phyloP scores from a whole-genome alignment of 2,329 filamentous ascomycete species.

The Juglanconis oblonga region DNA sequence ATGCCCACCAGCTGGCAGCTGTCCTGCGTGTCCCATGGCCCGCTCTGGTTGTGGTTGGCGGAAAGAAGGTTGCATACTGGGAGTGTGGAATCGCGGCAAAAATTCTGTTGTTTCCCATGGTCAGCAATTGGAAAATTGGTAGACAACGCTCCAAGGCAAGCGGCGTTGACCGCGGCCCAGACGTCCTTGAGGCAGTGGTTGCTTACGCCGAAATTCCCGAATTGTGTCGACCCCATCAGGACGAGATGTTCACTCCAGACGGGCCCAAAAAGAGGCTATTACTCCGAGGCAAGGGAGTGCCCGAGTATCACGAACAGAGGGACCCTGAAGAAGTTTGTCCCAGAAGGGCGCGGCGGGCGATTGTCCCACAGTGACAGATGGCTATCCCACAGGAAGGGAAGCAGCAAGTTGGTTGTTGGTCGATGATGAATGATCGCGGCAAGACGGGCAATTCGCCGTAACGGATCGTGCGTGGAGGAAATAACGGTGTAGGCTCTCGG shows the following conservation, averaged over 20 bases:
- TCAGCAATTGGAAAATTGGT: slow-evolving; percentile 23
- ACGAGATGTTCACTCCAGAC: slow-evolving; percentile 22
- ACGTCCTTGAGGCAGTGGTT: neutral
- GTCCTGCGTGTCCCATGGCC: slow-evolving; percentile 45
- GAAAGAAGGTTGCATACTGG: slow-evolving; percentile 81
- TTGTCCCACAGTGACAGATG: no score
- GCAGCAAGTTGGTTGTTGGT: no score
- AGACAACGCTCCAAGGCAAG: slow-evolving; percentile 15
- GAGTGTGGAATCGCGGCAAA: slow-evolving; percentile 80
- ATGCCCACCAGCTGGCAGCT: slow-evolving; percentile 79
- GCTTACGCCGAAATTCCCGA: slow-evolving; percentile 59
- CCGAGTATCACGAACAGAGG: neutral
- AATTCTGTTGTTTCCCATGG: slow-evolving; percentile 51
- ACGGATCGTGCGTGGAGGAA: no score
- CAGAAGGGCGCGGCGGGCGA: no score
- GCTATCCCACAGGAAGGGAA: no score
- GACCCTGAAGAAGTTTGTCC: no score
- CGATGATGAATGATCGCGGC: no score
- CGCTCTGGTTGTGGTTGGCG: slow-evolving; percentile 53
- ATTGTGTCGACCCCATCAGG: slow-evolving; percentile 57
- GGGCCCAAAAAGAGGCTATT: neutral
- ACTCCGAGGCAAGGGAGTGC: neutral
- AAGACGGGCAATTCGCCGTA: no score
- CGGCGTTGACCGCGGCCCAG: neutral
- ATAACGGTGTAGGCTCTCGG: no score